Conservation (phyloP, 139 green algal species). For the Tetratostichococcus sp. region DNA sequence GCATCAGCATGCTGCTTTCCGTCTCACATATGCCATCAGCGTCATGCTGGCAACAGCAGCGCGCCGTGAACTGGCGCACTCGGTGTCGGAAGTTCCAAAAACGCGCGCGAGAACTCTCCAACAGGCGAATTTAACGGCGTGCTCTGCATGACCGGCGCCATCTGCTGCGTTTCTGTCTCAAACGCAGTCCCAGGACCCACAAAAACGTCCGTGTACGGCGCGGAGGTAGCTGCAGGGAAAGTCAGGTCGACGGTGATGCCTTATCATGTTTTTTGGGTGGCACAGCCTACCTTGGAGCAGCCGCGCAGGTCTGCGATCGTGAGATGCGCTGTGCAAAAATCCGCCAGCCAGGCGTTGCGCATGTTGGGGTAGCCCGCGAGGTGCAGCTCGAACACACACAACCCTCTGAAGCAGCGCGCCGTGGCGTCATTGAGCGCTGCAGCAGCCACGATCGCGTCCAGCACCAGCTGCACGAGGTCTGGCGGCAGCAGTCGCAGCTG, state of each 20-base stretch:
- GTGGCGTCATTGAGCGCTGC: conserved; percentile 9
- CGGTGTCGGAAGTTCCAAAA: no score
- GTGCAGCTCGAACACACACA: conserved; percentile 22
- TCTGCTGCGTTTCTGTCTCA: no score
- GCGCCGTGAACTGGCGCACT: no score
- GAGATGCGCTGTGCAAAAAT: conserved; percentile 8
- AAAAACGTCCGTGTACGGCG: no score
- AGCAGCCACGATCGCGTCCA: conserved; percentile 18
- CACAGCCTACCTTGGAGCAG: conserved; percentile 16
- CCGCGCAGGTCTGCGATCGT: conserved; percentile 11
- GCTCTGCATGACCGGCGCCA: no score
- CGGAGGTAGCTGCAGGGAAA: neutral
- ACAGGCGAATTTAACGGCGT: no score
- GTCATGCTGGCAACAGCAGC: no score
- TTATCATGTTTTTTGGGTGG: neutral
- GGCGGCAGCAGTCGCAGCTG: conserved; percentile 14
- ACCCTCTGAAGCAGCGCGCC: conserved; percentile 2
- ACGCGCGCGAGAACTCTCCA: no score
- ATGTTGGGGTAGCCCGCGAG: conserved; percentile 14
- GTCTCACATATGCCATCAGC: no score
- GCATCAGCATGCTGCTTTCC: no score
- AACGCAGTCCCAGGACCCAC: no score
- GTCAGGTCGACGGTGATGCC: neutral
- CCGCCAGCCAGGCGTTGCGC: conserved; percentile 17
- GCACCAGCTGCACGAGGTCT: conserved; percentile 33